These are phyloP conservation scores for Hortiboletus flavorubellus DNA, from an alignment of 768 basidiomycete genomes.

Conservation along the genomic window DNA sequence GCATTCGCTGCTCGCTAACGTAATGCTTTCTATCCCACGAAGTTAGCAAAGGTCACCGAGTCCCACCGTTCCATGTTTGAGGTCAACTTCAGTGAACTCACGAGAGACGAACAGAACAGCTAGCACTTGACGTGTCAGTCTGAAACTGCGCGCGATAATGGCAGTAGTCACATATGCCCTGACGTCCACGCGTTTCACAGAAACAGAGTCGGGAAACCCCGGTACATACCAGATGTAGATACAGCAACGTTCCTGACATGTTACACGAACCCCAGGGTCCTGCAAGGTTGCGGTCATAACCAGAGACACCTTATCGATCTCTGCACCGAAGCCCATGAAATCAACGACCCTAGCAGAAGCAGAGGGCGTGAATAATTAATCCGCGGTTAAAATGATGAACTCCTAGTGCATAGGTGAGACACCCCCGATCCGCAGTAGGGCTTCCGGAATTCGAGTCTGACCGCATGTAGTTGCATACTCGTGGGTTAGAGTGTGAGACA, in stretches of 20 bases:
- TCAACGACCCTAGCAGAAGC: conserved; percentile 5
- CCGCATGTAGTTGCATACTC: not conserved
- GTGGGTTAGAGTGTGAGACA: conserved; percentile 10
- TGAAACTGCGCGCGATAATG: not conserved
- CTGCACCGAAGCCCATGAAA: conserved; percentile 2
- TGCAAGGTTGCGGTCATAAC: not conserved
- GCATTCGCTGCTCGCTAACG: conserved; percentile 8
- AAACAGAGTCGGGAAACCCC: conserved; percentile 1
- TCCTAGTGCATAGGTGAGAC: not conserved
- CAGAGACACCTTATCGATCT: conserved; percentile 9
- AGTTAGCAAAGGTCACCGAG: not conserved
- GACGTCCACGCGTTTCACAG: not conserved
- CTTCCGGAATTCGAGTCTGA: conserved; percentile 5
- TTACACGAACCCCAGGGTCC: conserved; percentile 10
- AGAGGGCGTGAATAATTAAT: conserved; percentile 7
- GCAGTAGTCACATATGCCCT: not conserved
- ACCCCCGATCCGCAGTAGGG: not conserved
- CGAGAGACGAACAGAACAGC: not conserved
- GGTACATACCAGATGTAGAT: not conserved
- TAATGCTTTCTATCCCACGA: conserved; percentile 8
- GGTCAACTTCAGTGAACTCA: not conserved
- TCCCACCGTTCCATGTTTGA: not conserved
- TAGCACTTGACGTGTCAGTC: not conserved
- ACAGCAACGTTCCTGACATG: not conserved
- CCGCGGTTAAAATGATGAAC: not conserved